Conservation (phyloP, 495 filamentous ascomycete species). For the Coniosporium apollinis region DNA sequence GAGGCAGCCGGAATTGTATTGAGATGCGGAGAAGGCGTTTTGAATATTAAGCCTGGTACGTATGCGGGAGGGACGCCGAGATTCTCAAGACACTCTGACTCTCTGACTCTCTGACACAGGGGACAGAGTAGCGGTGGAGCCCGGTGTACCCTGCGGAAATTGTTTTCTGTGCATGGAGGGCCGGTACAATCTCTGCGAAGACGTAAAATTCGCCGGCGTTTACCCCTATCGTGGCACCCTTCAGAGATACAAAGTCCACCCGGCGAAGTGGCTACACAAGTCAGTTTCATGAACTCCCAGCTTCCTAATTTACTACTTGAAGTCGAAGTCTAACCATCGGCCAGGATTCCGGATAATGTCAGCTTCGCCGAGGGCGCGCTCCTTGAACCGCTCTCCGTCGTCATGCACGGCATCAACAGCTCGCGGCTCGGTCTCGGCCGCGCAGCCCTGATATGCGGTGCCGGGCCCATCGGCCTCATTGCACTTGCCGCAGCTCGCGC, state of each 20-base stretch:
- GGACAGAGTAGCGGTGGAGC: slow-evolving; percentile 33
- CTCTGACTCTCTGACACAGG: slow-evolving; percentile 10
- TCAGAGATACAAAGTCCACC: slow-evolving; percentile 39
- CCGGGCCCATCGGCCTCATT: slow-evolving; percentile 34
- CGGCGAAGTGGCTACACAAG: slow-evolving; percentile 30
- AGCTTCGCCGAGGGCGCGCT: slow-evolving; percentile 30
- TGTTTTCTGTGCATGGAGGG: slow-evolving; percentile 31
- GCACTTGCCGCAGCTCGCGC: slow-evolving; percentile 35
- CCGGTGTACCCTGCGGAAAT: slow-evolving; percentile 28
- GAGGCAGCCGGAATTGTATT: slow-evolving; percentile 32
- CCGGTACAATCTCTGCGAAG: slow-evolving; percentile 33
- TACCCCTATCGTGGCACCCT: slow-evolving; percentile 41
- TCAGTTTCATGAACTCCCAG: too few species aligned
- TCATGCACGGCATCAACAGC: slow-evolving; percentile 23
- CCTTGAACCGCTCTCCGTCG: slow-evolving; percentile 32
- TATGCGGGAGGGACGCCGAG: background rate
- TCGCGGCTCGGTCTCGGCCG: slow-evolving; percentile 24
- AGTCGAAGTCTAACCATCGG: too few species aligned
- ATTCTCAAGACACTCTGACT: background rate
- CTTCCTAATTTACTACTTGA: too few species aligned
- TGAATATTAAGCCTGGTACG: slow-evolving; percentile 24
- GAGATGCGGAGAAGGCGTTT: slow-evolving; percentile 28
- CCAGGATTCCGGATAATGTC: slow-evolving; percentile 27
- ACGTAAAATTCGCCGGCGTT: slow-evolving; percentile 35
- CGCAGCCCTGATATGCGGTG: slow-evolving; percentile 28